Base-by-base conservation (phyloP, 768 basidiomycete species). In the Pisolithus microcarpus region DNA sequence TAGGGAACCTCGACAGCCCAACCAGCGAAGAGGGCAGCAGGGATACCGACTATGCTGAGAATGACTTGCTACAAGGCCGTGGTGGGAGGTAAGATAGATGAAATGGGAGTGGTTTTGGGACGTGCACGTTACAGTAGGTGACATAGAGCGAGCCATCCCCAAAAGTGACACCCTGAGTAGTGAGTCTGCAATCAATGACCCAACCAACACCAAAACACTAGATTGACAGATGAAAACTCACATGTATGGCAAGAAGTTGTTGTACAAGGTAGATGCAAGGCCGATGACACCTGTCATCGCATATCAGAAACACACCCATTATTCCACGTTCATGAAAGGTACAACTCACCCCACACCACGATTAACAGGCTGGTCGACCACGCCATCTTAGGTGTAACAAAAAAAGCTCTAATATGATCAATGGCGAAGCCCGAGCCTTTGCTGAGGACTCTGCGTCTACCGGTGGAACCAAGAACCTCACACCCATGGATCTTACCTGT, bases 21-120 rank as follows among this genome's bases (percentile, higher is more conserved):
- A 0, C 85, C 87, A 0, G 86, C 84, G 7, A 88, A 63, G 24
- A 89, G 72, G 1, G 87, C 82, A 0, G 84, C 84, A 0, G 87
- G 86, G 7, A 89, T 73, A 10, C 86, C 85, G 24, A 84, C 73
- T 0, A 78, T 70, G 50, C 80, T 82, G n/a, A n/a, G n/a, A n/a
- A n/a, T n/a, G n/a, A n/a, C n/a, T n/a, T n/a, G n/a, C n/a, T n/a
- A n/a, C n/a, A 38, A 30, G 24, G 15, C 26, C 24, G n/a, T 16
- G 46, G 7, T 19, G 5, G 43, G 40, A 7, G 2, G 19, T 58
- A 34, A 37, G 16, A 1, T 34, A 34, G 4, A 4, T 13, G 18
- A 4, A 7, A 9, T 28, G 8, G 1, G 7, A 3, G 7, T 15
- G 15, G 3, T 1, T 5, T 24, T 4, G 15, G 5, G 18, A 23